phyloP scores from a whole-genome alignment of 352 stramenopile genomes.

The Phytopythium chamaehyphon region DNA sequence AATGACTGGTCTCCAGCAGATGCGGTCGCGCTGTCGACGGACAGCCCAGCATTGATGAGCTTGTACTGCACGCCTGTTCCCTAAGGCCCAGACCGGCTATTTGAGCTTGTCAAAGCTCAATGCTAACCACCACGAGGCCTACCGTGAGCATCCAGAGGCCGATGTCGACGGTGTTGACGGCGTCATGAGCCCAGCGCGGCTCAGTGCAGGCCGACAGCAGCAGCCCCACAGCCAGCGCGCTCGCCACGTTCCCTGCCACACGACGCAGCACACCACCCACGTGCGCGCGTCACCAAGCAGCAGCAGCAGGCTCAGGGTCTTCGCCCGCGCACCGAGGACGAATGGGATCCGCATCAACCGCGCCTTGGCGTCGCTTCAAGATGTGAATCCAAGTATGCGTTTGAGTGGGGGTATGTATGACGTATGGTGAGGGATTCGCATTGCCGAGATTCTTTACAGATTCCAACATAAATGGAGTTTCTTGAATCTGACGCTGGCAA shows the following conservation, averaged over 20 bases:
- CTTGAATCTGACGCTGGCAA: constrained; percentile 11
- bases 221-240: constrained; percentile 43
- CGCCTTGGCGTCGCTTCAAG: neutral
- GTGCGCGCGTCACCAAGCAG: too few species aligned
- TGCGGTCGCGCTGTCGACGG: constrained; percentile 28
- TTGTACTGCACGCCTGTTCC: constrained; percentile 76
- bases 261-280: neutral
- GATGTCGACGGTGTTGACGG: constrained; percentile 70
- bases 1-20: constrained; percentile 14
- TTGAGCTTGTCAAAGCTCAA: too few species aligned
- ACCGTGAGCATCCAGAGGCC: constrained; percentile 68
- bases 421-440: too few species aligned
- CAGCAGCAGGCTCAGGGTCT: too few species aligned
- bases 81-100: too few species aligned
- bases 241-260: constrained; percentile 41
- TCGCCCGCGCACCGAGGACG: too few species aligned
- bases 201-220: constrained; percentile 40
- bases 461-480: too few species aligned
- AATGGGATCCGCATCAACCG: too few species aligned
- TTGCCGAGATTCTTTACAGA: too few species aligned
- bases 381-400: too few species aligned
- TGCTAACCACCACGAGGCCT: too few species aligned
- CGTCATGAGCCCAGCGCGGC: constrained; percentile 55
- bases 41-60: constrained; percentile 67
- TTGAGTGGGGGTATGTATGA: too few species aligned